Evolutionary conservation across 2,329 filamentous ascomycete species (phyloP), one percentile per base, ranked within the genome.

Genomic region (Alternaria ethzedia): DNA sequence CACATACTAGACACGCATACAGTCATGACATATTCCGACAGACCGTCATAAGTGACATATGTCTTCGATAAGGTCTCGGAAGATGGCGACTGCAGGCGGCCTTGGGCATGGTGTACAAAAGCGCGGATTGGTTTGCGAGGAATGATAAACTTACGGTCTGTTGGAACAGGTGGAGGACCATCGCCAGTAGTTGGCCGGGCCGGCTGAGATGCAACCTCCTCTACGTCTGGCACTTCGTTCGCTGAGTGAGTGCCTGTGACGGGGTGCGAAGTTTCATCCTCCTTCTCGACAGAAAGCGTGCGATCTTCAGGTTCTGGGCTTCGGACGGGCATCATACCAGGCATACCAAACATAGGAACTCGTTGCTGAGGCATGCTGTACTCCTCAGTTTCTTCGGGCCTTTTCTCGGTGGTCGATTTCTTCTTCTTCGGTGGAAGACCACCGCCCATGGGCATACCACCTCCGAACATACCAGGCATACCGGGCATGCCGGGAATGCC

Each of bases 401-500:
- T 71, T 68, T 76, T 79, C 59, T 75, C 78, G 46, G 79, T 76
- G 3, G 68, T 60, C 28, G 84, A 70, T 71, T 84, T 86, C 41
- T 85, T 83, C 73, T 87, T 88, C 68, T 84, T 83, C 54, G 82
- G 77, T 47, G 79, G 76, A 65, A 77, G 71, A 5, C 81, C 82
- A 63, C 86, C 82, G 63, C 86, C 83, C 82, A 91, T 86, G 15
- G 89, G 87, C 78, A 93, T 87, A n/a, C 28, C 28, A 63, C 88
- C 89, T 41, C 86, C 87, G 17, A 97, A 96, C 89, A 98, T 96
- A 72, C 93, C 93, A 77, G 93, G 89, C 91, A 98, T 97, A 72
- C 93, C 93, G 77, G 93, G 89, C 91, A 98, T 97, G 50, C 28
- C 30, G 21, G 93, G 93, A 93, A 97, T 97, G 45, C 95, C 95